Conservation (phyloP, 768 basidiomycete species). For the Tubosaeta sp. region DNA sequence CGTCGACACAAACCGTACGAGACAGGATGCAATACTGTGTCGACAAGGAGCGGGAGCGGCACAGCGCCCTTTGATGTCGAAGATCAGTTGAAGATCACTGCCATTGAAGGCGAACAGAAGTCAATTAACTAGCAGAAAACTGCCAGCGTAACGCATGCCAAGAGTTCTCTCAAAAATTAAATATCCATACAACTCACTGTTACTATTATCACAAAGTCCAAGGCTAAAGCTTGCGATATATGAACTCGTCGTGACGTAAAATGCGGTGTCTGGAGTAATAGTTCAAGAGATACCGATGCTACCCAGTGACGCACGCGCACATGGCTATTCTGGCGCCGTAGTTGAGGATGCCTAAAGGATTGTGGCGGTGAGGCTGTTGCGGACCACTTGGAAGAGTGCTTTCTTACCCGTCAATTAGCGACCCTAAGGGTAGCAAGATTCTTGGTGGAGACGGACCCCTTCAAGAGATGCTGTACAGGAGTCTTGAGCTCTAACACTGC, state of each 20-base stretch:
- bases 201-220: neutral
- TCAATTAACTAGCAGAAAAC: conserved; percentile 16
- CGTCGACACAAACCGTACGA: neutral
- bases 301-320: conserved; percentile 4
- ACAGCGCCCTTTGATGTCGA: conserved; percentile 8
- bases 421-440: neutral
- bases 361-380: conserved; percentile 2
- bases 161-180: neutral
- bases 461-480: neutral
- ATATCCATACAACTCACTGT: neutral
- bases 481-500: conserved; percentile 16
- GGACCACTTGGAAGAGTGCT: neutral
- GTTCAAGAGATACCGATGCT: neutral
- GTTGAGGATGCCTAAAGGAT: neutral
- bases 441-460: neutral
- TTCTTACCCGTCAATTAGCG: neutral
- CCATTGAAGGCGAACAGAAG: conserved; percentile 23
- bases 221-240: neutral
- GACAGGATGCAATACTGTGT: conserved; percentile 1
- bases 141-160: neutral
- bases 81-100: conserved; percentile 30
- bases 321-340: neutral
- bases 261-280: conserved; percentile 1
- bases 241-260: conserved; percentile 19
- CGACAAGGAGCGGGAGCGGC: conserved; percentile 16